Evolutionary conservation across 495 filamentous ascomycete species (phyloP).

Genomic region (Rostrohypoxylon terebratum): DNA sequence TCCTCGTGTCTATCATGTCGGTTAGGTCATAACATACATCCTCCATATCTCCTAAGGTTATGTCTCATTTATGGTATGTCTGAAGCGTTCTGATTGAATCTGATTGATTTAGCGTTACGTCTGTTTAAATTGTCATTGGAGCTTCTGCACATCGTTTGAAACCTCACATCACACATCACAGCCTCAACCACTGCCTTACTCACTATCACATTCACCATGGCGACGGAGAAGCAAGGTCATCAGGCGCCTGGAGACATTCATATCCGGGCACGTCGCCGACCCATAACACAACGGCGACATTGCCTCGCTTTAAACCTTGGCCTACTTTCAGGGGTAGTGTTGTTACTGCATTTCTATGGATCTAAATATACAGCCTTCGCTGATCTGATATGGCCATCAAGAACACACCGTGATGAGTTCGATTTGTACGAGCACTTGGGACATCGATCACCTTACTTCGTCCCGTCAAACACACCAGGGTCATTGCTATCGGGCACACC

Average conservation of each 20-base stretch:
- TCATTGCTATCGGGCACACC: constrained; percentile 25
- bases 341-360: background rate
- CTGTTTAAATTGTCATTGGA: background rate
- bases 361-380: background rate
- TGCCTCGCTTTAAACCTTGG: background rate
- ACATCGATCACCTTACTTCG: constrained; percentile 34
- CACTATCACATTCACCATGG: background rate
- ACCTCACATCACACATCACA: background rate
- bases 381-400: background rate
- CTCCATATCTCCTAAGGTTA: background rate
- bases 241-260: background rate
- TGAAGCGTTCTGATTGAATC: background rate
- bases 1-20: background rate
- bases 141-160: background rate
- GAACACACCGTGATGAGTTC: background rate
- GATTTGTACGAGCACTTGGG: constrained; percentile 33
- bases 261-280: background rate
- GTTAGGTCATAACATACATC: background rate
- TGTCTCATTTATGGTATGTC: background rate
- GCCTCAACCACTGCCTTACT: background rate
- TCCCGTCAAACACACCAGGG: constrained; percentile 28
- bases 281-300: constrained; percentile 1
- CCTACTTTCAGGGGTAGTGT: background rate
- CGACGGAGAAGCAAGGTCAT: background rate
- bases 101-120: background rate